These are phyloP conservation scores for Bolboschoenus planiculmis DNA, from an alignment of 176 grass and related monocot genomes.

Conservation along the genomic window DNA sequence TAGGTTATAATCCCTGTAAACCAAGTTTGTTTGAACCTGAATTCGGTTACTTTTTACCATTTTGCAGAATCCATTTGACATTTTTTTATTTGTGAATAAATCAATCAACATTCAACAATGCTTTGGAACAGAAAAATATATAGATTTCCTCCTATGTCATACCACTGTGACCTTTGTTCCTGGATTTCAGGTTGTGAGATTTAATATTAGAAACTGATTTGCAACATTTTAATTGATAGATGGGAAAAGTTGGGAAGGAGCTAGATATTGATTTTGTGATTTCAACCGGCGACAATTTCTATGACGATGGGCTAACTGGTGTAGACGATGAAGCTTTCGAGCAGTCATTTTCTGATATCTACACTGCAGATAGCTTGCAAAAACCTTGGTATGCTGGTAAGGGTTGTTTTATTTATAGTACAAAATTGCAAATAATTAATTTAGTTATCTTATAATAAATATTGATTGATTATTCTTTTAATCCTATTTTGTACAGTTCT, in stretches of 20 bases:
- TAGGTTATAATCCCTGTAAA: not conserved
- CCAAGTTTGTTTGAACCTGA: not conserved
- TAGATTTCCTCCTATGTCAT: not conserved
- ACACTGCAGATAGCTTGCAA: conserved; percentile 66
- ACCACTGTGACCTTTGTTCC: not conserved
- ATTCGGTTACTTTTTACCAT: not conserved
- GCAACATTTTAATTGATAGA: conserved; percentile 25
- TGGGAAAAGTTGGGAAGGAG: conserved; percentile 56
- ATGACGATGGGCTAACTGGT: conserved; percentile 54
- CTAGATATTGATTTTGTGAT: conserved; percentile 64
- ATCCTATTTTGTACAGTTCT: conserved; percentile 33
- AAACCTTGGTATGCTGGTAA: conserved; percentile 83
- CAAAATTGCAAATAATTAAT: not conserved
- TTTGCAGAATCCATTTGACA: not conserved
- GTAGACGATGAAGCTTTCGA: conserved; percentile 57
- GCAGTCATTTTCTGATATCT: conserved; percentile 70
- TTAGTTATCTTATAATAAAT: not conserved
- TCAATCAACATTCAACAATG: not conserved
- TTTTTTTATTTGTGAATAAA: not conserved
- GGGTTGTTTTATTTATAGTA: not conserved
- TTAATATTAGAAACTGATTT: not conserved
- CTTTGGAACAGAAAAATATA: not conserved
- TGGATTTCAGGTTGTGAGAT: not conserved
- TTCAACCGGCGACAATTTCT: conserved; percentile 85
- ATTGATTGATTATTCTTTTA: not conserved